A percentile compares a stretch with the other conserved stretches of the same genome.
Evolutionary conservation across 768 basidiomycete genomes (phyloP).

Genomic region (Coprinopsis sp.): DNA sequence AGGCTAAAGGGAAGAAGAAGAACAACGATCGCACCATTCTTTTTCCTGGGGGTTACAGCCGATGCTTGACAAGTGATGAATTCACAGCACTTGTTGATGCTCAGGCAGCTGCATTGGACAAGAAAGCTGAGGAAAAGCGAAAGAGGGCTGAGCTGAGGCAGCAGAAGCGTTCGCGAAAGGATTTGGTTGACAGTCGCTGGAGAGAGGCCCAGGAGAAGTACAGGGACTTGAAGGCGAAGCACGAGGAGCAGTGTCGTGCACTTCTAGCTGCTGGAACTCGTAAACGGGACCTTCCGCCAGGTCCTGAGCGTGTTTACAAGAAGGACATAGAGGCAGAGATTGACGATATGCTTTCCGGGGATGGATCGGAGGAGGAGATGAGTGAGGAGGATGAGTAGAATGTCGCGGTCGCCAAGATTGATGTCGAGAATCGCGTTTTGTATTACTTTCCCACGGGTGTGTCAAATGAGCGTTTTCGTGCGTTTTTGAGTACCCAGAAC

Average conservation of each 20-base stretch:
- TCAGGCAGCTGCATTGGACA: neutral
- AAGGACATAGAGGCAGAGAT: neutral
- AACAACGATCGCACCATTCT: conserved; percentile 1
- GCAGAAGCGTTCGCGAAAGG: neutral
- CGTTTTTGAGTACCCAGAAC: no score
- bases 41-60: neutral
- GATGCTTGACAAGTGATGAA: neutral
- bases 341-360: neutral
- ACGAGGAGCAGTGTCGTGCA: neutral
- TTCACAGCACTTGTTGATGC: neutral
- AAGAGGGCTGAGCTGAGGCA: neutral
- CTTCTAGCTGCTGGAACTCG: neutral
- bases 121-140: neutral
- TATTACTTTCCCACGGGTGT: no score
- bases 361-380: neutral
- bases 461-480: no score
- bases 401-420: no score
- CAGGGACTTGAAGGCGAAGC: neutral
- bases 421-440: no score
- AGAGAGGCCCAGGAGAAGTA: neutral
- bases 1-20: conserved; percentile 1
- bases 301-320: neutral
- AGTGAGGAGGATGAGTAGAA: neutral
- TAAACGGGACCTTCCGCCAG: neutral
- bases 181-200: conserved; percentile 1